Conservation (phyloP, 139 green algal genomes). For the Chlamydomonas applanata region DNA sequence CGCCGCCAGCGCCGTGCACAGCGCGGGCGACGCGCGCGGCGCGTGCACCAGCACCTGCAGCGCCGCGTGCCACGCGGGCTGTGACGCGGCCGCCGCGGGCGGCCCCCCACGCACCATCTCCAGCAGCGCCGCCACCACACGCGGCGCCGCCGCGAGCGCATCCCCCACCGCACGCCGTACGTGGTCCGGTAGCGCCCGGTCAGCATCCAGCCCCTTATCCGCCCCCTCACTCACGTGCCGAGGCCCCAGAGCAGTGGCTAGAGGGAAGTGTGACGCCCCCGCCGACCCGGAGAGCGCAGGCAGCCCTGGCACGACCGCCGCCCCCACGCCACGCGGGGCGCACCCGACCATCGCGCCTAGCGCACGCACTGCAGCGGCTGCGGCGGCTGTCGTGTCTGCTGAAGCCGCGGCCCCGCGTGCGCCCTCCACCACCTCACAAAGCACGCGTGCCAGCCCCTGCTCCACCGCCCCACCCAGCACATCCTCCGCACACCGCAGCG, state of each 20-base stretch:
- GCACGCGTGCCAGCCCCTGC: neutral
- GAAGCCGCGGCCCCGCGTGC: neutral
- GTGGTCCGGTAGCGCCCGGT: constrained; percentile 14
- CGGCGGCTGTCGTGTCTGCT: constrained; percentile 10
- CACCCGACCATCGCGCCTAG: constrained; percentile 24
- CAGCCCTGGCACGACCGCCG: neutral
- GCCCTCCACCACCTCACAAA: too few relatives aligned
- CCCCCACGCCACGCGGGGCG: neutral
- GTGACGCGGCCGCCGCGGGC: neutral
- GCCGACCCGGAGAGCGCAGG: neutral
- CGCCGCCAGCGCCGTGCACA: neutral
- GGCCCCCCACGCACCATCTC: constrained; percentile 14
- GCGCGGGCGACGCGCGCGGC: neutral
- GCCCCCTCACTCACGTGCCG: too few relatives aligned
- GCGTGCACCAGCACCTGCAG: constrained; percentile 9
- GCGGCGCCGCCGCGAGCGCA: constrained; percentile 25
- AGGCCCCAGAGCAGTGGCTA: neutral
- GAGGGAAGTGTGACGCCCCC: neutral
- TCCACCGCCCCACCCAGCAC: neutral
- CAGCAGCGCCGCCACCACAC: constrained; percentile 16
- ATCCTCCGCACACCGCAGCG: neutral
- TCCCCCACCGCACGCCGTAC: constrained; percentile 29
- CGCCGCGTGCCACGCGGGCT: neutral
- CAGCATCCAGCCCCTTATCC: constrained; percentile 19
- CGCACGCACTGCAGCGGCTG: constrained; percentile 12